These are phyloP conservation scores for Calonectria naviculata DNA, from an alignment of 2,329 filamentous ascomycete species.

Conservation along the genomic window DNA sequence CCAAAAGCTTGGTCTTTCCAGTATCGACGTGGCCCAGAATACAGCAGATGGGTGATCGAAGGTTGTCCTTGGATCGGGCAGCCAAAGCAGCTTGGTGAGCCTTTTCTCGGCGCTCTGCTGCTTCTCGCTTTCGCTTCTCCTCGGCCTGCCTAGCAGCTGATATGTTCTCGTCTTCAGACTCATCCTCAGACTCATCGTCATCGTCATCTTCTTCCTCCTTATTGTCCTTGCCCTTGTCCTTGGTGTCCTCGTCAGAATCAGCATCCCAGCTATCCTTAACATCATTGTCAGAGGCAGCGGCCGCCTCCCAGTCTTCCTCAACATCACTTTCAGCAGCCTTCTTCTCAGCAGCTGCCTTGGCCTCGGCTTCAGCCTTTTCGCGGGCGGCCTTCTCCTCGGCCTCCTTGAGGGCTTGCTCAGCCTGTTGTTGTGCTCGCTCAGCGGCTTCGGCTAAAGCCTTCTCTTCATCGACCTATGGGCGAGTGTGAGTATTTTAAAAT, in stretches of 20 bases:
- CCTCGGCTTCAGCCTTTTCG: constrained; percentile 67
- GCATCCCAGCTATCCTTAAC: constrained; percentile 98
- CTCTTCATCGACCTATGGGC: constrained; percentile 75
- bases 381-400: constrained; percentile 69
- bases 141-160: constrained; percentile 80
- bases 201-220: constrained; percentile 44
- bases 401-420: constrained; percentile 73
- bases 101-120: constrained; percentile 87
- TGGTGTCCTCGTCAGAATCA: constrained; percentile 73
- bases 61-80: constrained; percentile 90
- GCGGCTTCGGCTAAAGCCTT: constrained; percentile 82
- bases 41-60: constrained; percentile 98
- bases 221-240: constrained; percentile 59
- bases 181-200: constrained; percentile 73
- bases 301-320: constrained; percentile 90
- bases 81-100: constrained; percentile 92
- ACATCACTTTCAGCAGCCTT: constrained; percentile 69
- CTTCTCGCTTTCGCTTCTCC: constrained; percentile 85
- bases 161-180: constrained; percentile 77
- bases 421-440: constrained; percentile 75
- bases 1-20: constrained; percentile 98
- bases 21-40: constrained; percentile 99
- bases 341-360: constrained; percentile 64
- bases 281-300: constrained; percentile 80
- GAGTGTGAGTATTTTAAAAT: constrained; percentile 20